Conservation (phyloP, 805 yeast genomes). For the Kuraishia piskuri region DNA sequence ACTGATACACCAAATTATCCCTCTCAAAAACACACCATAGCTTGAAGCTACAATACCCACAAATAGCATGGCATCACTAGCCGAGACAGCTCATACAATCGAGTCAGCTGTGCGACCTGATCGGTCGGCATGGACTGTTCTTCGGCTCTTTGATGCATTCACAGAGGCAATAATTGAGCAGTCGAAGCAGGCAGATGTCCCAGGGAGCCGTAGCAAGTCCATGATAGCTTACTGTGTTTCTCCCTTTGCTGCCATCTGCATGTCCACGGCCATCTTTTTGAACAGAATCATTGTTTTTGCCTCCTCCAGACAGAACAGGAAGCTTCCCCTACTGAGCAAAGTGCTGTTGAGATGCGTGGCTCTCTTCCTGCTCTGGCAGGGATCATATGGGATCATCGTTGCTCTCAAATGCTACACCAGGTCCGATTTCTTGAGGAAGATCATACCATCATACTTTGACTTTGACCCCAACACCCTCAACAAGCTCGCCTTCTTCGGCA, state of each 20-base stretch:
- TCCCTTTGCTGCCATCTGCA: slow-evolving; percentile 43
- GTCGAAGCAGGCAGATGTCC: slow-evolving; percentile 19
- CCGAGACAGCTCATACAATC: neutral
- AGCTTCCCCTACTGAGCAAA: slow-evolving; percentile 21
- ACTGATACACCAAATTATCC: too few species aligned
- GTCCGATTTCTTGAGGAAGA: slow-evolving; percentile 3
- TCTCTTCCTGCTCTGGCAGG: slow-evolving; percentile 22
- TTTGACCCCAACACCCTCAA: slow-evolving; percentile 15
- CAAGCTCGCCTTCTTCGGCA: slow-evolving; percentile 16
- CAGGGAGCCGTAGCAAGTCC: slow-evolving; percentile 26
- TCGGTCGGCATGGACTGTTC: neutral
- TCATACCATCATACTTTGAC: slow-evolving; percentile 12
- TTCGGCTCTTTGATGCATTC: slow-evolving; percentile 11
- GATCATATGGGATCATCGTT: slow-evolving; percentile 26
- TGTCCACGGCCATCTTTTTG: slow-evolving; percentile 47
- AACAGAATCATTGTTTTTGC: slow-evolving; percentile 56
- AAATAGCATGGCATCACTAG: neutral
- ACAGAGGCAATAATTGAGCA: slow-evolving; percentile 25
- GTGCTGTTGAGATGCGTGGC: slow-evolving; percentile 30
- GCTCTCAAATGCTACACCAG: slow-evolving; percentile 19
- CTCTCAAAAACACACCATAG: too few species aligned
- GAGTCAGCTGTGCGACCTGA: neutral
- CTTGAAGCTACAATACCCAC: too few species aligned
- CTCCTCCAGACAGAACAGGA: slow-evolving; percentile 32
- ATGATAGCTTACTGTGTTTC: slow-evolving; percentile 41